Conservation (phyloP, 2,329 filamentous ascomycete species). For the Albifimbria verrucaria region DNA sequence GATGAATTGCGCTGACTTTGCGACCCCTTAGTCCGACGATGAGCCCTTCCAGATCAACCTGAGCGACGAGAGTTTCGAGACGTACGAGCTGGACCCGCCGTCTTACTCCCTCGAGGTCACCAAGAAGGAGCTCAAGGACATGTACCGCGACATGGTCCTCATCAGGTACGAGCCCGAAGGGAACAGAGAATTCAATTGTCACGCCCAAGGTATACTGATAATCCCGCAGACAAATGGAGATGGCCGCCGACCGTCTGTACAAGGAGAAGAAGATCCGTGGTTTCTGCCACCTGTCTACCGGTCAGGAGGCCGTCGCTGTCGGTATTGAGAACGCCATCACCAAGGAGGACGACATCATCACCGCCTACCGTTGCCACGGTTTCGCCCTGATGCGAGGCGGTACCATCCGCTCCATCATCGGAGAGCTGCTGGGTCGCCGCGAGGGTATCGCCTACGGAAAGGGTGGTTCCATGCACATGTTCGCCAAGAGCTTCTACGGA, state of each 20-base stretch:
- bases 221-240: slow-evolving; percentile 86
- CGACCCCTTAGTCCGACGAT: slow-evolving; percentile 71
- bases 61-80: slow-evolving; percentile 98
- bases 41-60: slow-evolving; percentile 89
- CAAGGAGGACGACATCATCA: slow-evolving; percentile 91
- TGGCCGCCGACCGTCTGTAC: slow-evolving; percentile 98
- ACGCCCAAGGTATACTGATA: slow-evolving; percentile 21
- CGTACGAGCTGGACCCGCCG: slow-evolving; percentile 96
- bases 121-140: slow-evolving; percentile 97
- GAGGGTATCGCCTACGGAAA: slow-evolving; percentile 98
- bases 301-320: slow-evolving; percentile 94
- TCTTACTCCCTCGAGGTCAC: slow-evolving; percentile 89
- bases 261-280: slow-evolving; percentile 99
- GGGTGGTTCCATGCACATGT: slow-evolving; percentile 99
- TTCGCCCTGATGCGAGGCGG: slow-evolving; percentile 96
- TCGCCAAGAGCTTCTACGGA: slow-evolving; percentile 94
- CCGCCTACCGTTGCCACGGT: slow-evolving; percentile 97
- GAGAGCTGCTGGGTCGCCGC: slow-evolving; percentile 89
- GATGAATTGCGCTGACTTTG: slow-evolving; percentile 12
- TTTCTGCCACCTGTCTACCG: slow-evolving; percentile 98
- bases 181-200: not conserved
- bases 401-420: slow-evolving; percentile 87
- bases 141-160: slow-evolving; percentile 97
- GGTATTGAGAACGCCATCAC: slow-evolving; percentile 96
- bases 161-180: slow-evolving; percentile 64